These are phyloP conservation scores for Lipomyces yarrowii DNA, from an alignment of 1,139 yeast genomes.

Conservation along the genomic window DNA sequence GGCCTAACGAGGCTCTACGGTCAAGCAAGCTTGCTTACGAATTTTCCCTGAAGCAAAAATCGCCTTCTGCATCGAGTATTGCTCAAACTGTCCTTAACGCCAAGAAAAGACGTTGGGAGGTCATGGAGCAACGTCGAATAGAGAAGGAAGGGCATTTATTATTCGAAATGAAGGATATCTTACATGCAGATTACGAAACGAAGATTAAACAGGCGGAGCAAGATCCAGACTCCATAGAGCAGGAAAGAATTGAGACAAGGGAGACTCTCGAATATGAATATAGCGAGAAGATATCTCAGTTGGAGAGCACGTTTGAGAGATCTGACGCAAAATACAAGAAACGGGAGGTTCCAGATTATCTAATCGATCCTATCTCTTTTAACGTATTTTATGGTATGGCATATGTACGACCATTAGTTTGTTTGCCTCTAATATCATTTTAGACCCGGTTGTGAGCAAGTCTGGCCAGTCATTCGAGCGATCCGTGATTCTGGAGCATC, in stretches of 20 bases:
- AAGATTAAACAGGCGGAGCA: conserved; percentile 34
- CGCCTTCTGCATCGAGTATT: conserved; percentile 40
- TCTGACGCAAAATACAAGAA: conserved; percentile 36
- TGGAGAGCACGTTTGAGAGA: conserved; percentile 39
- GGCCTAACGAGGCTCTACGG: conserved; percentile 41
- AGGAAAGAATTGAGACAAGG: conserved; percentile 34
- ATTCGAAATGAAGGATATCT: conserved; percentile 38
- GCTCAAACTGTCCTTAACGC: conserved; percentile 40
- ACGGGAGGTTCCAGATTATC: conserved; percentile 49
- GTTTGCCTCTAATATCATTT: conserved; percentile 1
- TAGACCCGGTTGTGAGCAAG: conserved; percentile 55
- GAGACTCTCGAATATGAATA: conserved; percentile 38
- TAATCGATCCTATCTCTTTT: conserved; percentile 54
- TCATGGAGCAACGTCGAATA: conserved; percentile 35
- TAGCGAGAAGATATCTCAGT: conserved; percentile 38
- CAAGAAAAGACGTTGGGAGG: conserved; percentile 39
- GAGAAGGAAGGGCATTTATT: conserved; percentile 39
- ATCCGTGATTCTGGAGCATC: conserved; percentile 47
- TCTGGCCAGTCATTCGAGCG: conserved; percentile 55
- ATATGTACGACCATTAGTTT: neutral
- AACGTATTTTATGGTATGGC: conserved; percentile 43
- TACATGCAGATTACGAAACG: conserved; percentile 37
- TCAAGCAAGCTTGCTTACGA: conserved; percentile 43
- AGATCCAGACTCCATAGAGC: conserved; percentile 32
- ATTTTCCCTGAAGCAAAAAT: conserved; percentile 36